Conservation (phyloP, 2,329 filamentous ascomycete genomes). For the Nothopassalora personata region DNA sequence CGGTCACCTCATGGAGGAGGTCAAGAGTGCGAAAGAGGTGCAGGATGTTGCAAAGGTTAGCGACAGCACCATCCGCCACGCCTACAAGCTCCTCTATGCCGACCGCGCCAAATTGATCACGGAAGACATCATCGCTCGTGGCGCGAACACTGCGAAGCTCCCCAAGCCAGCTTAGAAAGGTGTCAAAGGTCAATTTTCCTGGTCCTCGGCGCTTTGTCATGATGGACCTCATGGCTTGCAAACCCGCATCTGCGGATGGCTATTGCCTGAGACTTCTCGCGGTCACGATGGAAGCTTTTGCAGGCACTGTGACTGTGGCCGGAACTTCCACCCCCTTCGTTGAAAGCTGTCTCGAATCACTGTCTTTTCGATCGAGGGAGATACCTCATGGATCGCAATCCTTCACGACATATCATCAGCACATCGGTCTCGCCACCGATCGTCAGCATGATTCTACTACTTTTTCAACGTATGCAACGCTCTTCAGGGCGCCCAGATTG, state of each 20-base stretch:
- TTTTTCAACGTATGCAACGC: background rate
- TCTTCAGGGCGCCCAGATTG: background rate
- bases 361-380: background rate
- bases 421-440: background rate
- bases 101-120: slow-evolving; percentile 70
- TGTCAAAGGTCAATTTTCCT: background rate
- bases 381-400: background rate
- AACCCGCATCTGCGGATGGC: background rate
- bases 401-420: background rate
- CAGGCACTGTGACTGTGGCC: background rate
- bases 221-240: no score
- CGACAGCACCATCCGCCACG: slow-evolving; percentile 93
- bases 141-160: slow-evolving; percentile 66
- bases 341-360: background rate
- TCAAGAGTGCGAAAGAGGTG: slow-evolving; percentile 79
- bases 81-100: slow-evolving; percentile 81
- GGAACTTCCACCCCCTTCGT: background rate
- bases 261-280: background rate
- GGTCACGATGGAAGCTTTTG: background rate
- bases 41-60: slow-evolving; percentile 80
- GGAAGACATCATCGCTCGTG: slow-evolving; percentile 66
- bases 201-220: no score
- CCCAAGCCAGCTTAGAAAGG: slow-evolving; percentile 42
- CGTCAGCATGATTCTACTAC: background rate
- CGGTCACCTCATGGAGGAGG: slow-evolving; percentile 74